Percentiles rank a stretch among this genome's conserved stretches.
Conservation (phyloP, 2,329 filamentous ascomycete genomes). For the Aspergillus sp. region DNA sequence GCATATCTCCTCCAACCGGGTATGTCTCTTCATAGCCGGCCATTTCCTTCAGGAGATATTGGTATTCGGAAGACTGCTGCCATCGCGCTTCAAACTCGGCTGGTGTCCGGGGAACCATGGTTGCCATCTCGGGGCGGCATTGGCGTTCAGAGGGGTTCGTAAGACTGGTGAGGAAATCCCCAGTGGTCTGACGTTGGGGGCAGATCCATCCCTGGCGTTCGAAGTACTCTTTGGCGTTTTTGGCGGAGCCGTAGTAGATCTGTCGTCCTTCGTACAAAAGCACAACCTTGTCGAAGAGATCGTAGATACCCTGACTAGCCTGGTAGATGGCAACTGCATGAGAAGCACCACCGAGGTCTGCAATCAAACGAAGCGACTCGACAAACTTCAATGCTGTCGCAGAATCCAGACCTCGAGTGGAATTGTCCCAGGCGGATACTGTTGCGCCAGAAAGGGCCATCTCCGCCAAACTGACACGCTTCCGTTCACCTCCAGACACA, state of each 20-base stretch:
- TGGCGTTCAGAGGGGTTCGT: slow-evolving; percentile 58
- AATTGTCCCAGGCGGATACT: slow-evolving; percentile 40
- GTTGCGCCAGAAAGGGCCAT: slow-evolving; percentile 40
- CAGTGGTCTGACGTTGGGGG: slow-evolving; percentile 60
- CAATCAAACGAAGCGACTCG: slow-evolving; percentile 41
- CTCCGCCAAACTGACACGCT: slow-evolving; percentile 58
- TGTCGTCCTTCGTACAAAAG: slow-evolving; percentile 69
- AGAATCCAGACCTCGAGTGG: slow-evolving; percentile 43
- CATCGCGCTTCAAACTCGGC: slow-evolving; percentile 61
- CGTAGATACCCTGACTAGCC: slow-evolving; percentile 37
- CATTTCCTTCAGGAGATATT: slow-evolving; percentile 33
- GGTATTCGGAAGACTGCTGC: slow-evolving; percentile 48
- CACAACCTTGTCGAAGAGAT: slow-evolving; percentile 62
- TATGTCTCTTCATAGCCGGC: slow-evolving; percentile 33
- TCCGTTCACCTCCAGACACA: slow-evolving; percentile 56
- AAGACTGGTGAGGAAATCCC: slow-evolving; percentile 64
- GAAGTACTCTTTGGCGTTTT: slow-evolving; percentile 59
- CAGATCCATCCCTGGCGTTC: slow-evolving; percentile 64
- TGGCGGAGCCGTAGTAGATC: slow-evolving; percentile 65
- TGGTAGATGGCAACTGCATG: slow-evolving; percentile 51
- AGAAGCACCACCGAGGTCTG: slow-evolving; percentile 42
- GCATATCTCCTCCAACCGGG: slow-evolving; percentile 27
- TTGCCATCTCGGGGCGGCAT: slow-evolving; percentile 54
- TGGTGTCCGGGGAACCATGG: slow-evolving; percentile 58
- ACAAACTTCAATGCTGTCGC: slow-evolving; percentile 52